phyloP scores from a whole-genome alignment of 306 rosid species.

The Aeschynomene evenia region DNA sequence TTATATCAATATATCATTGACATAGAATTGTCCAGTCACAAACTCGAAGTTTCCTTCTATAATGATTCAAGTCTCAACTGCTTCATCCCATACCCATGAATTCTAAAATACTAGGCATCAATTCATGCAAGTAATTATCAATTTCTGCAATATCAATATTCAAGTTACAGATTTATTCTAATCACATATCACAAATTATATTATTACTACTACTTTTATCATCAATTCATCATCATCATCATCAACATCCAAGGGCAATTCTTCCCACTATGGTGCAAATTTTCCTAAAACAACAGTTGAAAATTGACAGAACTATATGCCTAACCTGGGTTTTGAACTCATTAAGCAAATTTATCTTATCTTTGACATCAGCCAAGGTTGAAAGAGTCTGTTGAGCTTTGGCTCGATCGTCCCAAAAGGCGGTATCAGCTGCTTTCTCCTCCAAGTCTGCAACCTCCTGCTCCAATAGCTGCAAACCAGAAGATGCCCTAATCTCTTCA shows the following conservation, averaged over 20 bases:
- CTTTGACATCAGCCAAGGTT: constrained; percentile 77
- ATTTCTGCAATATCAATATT: background rate
- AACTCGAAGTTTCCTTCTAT: background rate
- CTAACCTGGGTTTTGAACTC: constrained; percentile 76
- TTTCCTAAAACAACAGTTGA: background rate
- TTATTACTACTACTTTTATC: background rate
- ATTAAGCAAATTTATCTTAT: constrained; percentile 67
- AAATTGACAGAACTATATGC: constrained; percentile 15
- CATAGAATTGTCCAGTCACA: background rate
- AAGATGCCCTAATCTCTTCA: constrained; percentile 73
- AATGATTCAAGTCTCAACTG: background rate
- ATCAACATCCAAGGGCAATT: background rate
- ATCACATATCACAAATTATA: background rate
- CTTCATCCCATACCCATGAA: background rate
- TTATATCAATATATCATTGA: background rate
- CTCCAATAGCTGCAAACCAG: constrained; percentile 56
- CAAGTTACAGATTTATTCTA: background rate
- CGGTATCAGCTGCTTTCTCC: constrained; percentile 60
- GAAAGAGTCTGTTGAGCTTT: constrained; percentile 77
- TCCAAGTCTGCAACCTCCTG: constrained; percentile 73
- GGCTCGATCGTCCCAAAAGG: constrained; percentile 85
- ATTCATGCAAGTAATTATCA: background rate
- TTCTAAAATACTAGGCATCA: background rate
- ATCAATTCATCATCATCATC: too few species aligned
- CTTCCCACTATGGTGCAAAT: background rate